phyloP scores from a whole-genome alignment of 2,329 filamentous ascomycete species.

The Cercospora canescens region DNA sequence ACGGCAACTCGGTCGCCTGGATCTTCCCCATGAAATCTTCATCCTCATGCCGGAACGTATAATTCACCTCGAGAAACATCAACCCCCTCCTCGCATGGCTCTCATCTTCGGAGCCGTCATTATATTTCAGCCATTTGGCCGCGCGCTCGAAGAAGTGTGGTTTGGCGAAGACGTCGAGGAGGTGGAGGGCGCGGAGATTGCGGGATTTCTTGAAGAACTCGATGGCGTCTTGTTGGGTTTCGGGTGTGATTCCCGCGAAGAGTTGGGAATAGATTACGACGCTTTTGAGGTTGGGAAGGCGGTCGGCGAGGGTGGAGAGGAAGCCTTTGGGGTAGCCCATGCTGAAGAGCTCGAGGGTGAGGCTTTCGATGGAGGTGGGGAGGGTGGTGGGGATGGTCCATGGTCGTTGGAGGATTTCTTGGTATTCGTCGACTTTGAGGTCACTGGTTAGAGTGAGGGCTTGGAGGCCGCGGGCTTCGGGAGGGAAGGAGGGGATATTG shows the following conservation, averaged over 20 bases:
- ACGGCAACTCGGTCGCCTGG: slow-evolving; percentile 39
- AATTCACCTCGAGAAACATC: slow-evolving; percentile 49
- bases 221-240: slow-evolving; percentile 42
- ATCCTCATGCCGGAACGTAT: slow-evolving; percentile 49
- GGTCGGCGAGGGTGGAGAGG: slow-evolving; percentile 41
- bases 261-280: slow-evolving; percentile 50
- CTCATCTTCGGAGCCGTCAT: slow-evolving; percentile 28
- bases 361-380: slow-evolving; percentile 42
- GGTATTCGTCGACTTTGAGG: slow-evolving; percentile 51
- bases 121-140: slow-evolving; percentile 34
- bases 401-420: slow-evolving; percentile 38
- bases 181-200: slow-evolving; percentile 44
- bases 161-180: slow-evolving; percentile 50
- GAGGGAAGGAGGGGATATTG: slow-evolving; percentile 47
- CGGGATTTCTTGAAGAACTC: slow-evolving; percentile 42
- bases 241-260: slow-evolving; percentile 44
- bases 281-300: slow-evolving; percentile 43
- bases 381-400: slow-evolving; percentile 40
- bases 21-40: slow-evolving; percentile 45
- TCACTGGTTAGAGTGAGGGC: slow-evolving; percentile 51
- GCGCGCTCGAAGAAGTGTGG: slow-evolving; percentile 42
- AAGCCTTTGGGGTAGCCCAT: slow-evolving; percentile 50
- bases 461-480: slow-evolving; percentile 44
- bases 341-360: slow-evolving; percentile 52
- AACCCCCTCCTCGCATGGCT: slow-evolving; percentile 35